Evolutionary conservation across 73 alveolate species (phyloP), one percentile per base, ranked within the genome.

Genomic region (Effrenium voratum): DNA sequence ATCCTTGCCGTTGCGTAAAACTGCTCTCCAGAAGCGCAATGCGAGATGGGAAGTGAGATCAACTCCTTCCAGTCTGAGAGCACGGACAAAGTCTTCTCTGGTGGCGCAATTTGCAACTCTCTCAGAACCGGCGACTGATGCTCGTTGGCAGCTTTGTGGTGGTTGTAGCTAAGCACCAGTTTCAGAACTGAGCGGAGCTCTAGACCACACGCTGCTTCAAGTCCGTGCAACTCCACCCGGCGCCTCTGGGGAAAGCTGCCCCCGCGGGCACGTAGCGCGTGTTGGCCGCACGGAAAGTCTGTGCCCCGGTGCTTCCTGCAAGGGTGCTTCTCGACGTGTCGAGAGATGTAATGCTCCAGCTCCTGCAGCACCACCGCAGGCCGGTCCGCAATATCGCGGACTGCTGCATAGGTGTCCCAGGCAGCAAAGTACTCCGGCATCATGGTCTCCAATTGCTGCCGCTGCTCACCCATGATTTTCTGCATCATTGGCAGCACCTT

Each of bases 101-200:
- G 91, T 70, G 91, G 91, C n/a, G 30, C 34, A 6, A 5, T 28
- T 34, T 80, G 91, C 72, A 80, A 36, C 22, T 15, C 45, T 24
- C 4, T 5, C 45, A 80, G 68, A 8, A 80, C 68, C 0, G 91
- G 91, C 72, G 8, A 34, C 32, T 80, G 91, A 32, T 80, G 91
- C 70, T 80, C 91, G 34, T 43, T 80, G 43, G 91, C 91, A 5
- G 91, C 72, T 30, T 46, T 80, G 68, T 80, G 91, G 70, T 80
- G 91, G 46, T 80, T 80, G 32, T 80, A 73, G 55, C 88, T 77
- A 60, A 77, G 50, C 43, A 77, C 36, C 26, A 77, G 88, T 40
- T 43, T 40, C 66, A 77, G 88, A 30, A 77, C 4, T 36, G 88
- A 40, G 0, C 88, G 88, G 30, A 77, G 40, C 28, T 77, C 88